Evolutionary conservation across 2,329 filamentous ascomycete species (phyloP).

Genomic region (Penicillium polonicum): DNA sequence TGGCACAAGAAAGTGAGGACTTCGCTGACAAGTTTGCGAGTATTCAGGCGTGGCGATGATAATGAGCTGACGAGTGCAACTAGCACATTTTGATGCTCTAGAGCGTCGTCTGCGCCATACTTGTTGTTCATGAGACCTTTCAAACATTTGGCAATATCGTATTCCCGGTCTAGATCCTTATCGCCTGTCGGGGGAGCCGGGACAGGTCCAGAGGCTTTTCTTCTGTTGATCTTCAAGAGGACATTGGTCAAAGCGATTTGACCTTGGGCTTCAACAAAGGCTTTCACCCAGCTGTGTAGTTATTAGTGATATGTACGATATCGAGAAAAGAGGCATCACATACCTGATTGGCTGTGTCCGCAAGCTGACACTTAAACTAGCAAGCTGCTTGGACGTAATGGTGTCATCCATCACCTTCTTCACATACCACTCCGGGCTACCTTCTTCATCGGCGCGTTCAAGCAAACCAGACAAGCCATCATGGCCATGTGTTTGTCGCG

Average conservation of each 20-base stretch:
- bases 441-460: conserved; percentile 84
- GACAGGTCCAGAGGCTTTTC: conserved; percentile 71
- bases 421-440: conserved; percentile 97
- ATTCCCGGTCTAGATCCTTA: conserved; percentile 84
- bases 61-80: conserved; percentile 83
- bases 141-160: conserved; percentile 95
- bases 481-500: conserved; percentile 66
- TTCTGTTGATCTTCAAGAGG: conserved; percentile 87
- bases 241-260: conserved; percentile 95
- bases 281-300: conserved; percentile 75
- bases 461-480: conserved; percentile 66
- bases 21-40: conserved; percentile 91
- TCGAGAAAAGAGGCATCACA: conserved; percentile 7
- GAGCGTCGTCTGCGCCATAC: conserved; percentile 93
- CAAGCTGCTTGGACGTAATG: conserved; percentile 85
- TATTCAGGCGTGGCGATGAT: conserved; percentile 84
- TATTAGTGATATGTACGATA: conserved; percentile 6
- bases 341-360: conserved; percentile 87
- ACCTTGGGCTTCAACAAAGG: conserved; percentile 95
- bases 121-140: conserved; percentile 99
- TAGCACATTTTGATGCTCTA: conserved; percentile 85
- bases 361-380: conserved; percentile 89
- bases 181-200: conserved; percentile 63
- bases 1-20: conserved; percentile 95
- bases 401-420: conserved; percentile 94